Evolutionary conservation across 1,139 yeast genomes (phyloP).

Genomic region (Magnusiomyces suaveolens): DNA sequence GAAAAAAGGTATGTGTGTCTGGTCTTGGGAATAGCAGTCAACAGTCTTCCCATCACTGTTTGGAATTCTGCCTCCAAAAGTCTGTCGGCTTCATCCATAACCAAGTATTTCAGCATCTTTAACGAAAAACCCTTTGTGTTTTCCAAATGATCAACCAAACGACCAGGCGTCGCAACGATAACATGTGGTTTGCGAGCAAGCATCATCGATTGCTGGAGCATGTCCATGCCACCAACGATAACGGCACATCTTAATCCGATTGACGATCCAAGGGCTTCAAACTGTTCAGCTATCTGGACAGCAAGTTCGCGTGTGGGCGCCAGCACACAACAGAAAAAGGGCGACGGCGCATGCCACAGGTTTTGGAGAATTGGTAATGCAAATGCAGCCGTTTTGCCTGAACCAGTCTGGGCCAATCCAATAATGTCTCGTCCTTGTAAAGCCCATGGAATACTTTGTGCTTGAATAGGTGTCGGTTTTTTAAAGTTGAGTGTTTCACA

Average conservation of each 20-base stretch:
- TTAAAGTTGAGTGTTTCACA: slow-evolving; percentile 69
- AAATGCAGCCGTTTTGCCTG: slow-evolving; percentile 87
- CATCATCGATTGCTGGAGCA: slow-evolving; percentile 95
- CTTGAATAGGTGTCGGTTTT: slow-evolving; percentile 90
- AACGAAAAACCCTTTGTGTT: slow-evolving; percentile 86
- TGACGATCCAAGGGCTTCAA: slow-evolving; percentile 80
- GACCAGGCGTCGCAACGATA: slow-evolving; percentile 93
- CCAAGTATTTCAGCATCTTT: slow-evolving; percentile 68
- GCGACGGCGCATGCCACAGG: slow-evolving; percentile 78
- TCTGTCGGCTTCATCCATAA: slow-evolving; percentile 97
- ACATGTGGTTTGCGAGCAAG: slow-evolving; percentile 89
- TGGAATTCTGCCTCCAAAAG: slow-evolving; percentile 94
- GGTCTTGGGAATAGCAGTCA: slow-evolving; percentile 74
- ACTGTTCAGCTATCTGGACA: slow-evolving; percentile 88
- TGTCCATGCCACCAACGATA: slow-evolving; percentile 96
- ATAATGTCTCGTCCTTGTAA: slow-evolving; percentile 85
- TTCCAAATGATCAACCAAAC: slow-evolving; percentile 90
- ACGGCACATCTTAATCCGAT: slow-evolving; percentile 87
- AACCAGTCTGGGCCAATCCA: slow-evolving; percentile 92
- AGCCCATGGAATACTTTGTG: slow-evolving; percentile 86
- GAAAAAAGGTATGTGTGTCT: slow-evolving; percentile 84
- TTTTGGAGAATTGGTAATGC: slow-evolving; percentile 83
- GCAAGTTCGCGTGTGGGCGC: slow-evolving; percentile 98
- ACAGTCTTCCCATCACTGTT: slow-evolving; percentile 79
- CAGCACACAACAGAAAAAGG: slow-evolving; percentile 79